These are phyloP conservation scores for Pleurostoma richardsiae DNA, from an alignment of 2,329 filamentous ascomycete genomes.

Conservation along the genomic window DNA sequence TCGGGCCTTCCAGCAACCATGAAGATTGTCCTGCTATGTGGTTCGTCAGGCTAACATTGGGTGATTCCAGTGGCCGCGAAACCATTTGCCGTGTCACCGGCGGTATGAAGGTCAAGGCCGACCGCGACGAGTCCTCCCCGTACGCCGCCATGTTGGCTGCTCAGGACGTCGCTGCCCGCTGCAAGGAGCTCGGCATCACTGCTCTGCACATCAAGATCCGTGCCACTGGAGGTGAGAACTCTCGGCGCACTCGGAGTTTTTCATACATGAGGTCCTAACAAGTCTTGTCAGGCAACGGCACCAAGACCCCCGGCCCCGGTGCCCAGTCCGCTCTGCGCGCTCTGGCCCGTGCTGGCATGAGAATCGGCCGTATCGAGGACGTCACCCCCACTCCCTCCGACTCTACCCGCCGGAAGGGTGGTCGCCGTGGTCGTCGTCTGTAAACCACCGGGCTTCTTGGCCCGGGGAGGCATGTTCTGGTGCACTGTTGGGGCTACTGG, in stretches of 20 bases:
- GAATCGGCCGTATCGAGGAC: constrained; percentile 99
- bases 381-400: constrained; percentile 98
- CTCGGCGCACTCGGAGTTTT: neutral
- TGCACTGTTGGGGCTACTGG: constrained; percentile 16
- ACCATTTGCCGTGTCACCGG: constrained; percentile 99
- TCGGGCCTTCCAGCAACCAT: constrained; percentile 20
- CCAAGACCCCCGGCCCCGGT: constrained; percentile 99
- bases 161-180: constrained; percentile 90
- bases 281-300: constrained; percentile 72
- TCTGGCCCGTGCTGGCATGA: constrained; percentile 98
- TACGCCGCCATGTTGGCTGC: constrained; percentile 99
- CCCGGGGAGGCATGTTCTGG: constrained; percentile 20
- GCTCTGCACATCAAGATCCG: constrained; percentile 99
- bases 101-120: constrained; percentile 99
- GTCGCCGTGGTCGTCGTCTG: constrained; percentile 99
- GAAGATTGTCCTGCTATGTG: constrained; percentile 6
- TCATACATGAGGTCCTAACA: neutral
- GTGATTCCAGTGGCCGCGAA: constrained; percentile 90
- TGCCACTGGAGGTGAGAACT: constrained; percentile 81
- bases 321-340: constrained; percentile 98
- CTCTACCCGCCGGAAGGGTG: constrained; percentile 99
- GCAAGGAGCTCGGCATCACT: constrained; percentile 69
- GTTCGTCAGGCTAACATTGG: constrained; percentile 55
- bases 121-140: constrained; percentile 99
- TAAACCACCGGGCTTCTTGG: constrained; percentile 50